These are phyloP conservation scores for Prunus yedoensis DNA, from an alignment of 331 rosid species.

Conservation along the genomic window DNA sequence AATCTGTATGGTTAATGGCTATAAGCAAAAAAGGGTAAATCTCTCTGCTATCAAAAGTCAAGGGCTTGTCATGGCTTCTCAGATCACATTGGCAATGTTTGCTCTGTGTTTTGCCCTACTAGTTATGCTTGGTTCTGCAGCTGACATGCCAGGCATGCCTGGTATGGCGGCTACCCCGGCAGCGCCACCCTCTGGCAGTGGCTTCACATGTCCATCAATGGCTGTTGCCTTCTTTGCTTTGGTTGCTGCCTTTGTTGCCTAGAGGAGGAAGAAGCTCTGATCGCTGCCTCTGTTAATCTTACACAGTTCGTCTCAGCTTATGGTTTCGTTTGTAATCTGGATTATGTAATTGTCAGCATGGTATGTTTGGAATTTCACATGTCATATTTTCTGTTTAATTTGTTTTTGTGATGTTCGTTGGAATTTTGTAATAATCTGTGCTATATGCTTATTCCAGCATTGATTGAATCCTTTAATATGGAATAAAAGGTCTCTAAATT, in stretches of 20 bases:
- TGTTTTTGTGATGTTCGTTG: background rate
- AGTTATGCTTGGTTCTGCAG: conserved; percentile 37
- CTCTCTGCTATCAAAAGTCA: background rate
- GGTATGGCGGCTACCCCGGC: background rate
- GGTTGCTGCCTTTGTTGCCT: conserved; percentile 32
- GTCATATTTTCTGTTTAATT: background rate
- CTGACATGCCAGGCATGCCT: conserved; percentile 19
- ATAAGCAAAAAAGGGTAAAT: background rate
- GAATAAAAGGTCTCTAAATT: too few species aligned
- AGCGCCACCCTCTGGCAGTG: conserved; percentile 22
- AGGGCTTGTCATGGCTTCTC: conserved; percentile 33
- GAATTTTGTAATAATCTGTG: background rate
- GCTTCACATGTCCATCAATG: conserved; percentile 32
- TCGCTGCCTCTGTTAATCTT: background rate
- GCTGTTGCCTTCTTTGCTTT: conserved; percentile 30
- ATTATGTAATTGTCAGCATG: background rate
- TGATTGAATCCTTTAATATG: background rate
- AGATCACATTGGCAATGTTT: conserved; percentile 27
- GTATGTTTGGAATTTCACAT: background rate
- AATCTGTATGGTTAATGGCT: background rate
- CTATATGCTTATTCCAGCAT: background rate
- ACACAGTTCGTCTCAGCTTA: background rate
- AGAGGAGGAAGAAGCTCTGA: conserved; percentile 24
- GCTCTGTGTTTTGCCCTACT: conserved; percentile 32
- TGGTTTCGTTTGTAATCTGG: background rate